phyloP scores from a whole-genome alignment of 2,329 filamentous ascomycete genomes.

The Epicoccum sorghinum region DNA sequence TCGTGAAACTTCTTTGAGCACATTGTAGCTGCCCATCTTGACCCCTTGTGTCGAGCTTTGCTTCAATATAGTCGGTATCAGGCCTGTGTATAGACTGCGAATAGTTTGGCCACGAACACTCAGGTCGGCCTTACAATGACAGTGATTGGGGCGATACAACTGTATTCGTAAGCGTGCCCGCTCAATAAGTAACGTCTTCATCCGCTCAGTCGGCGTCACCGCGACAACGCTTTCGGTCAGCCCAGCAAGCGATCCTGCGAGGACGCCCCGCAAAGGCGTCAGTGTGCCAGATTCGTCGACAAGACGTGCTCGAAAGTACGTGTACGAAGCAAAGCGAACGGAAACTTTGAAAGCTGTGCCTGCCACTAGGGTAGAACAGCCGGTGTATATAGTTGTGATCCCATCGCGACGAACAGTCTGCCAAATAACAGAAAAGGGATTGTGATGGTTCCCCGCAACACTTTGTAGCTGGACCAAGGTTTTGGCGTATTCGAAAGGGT shows the following conservation, averaged over 20 bases:
- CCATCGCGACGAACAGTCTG: conserved; percentile 29
- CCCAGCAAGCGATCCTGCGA: conserved; percentile 39
- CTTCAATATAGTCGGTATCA: conserved; percentile 56
- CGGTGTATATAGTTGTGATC: conserved; percentile 38
- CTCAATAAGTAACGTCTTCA: conserved; percentile 43
- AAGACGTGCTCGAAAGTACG: conserved; percentile 35
- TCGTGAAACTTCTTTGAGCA: conserved; percentile 48
- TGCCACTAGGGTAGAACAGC: conserved; percentile 35
- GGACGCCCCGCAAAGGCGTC: conserved; percentile 30
- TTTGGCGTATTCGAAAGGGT: conserved; percentile 46
- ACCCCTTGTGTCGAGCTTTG: conserved; percentile 57
- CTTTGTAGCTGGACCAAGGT: conserved; percentile 39
- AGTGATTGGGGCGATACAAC: conserved; percentile 25
- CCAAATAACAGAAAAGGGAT: conserved; percentile 32
- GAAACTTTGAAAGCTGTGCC: conserved; percentile 42
- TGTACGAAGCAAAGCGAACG: conserved; percentile 41
- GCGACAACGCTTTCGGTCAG: conserved; percentile 35
- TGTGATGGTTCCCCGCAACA: conserved; percentile 13
- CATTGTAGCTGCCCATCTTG: conserved; percentile 58
- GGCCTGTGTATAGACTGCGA: conserved; percentile 53
- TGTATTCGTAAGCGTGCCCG: conserved; percentile 8
- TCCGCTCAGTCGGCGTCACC: conserved; percentile 40
- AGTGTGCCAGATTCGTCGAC: conserved; percentile 33
- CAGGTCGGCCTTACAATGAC: conserved; percentile 16
- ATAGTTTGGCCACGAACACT: conserved; percentile 47